Percentiles rank a stretch among this genome's conserved stretches.
These are phyloP conservation scores for Chaetomiaceae sp. DNA, from an alignment of 2,329 filamentous ascomycete genomes.

Conservation along the genomic window DNA sequence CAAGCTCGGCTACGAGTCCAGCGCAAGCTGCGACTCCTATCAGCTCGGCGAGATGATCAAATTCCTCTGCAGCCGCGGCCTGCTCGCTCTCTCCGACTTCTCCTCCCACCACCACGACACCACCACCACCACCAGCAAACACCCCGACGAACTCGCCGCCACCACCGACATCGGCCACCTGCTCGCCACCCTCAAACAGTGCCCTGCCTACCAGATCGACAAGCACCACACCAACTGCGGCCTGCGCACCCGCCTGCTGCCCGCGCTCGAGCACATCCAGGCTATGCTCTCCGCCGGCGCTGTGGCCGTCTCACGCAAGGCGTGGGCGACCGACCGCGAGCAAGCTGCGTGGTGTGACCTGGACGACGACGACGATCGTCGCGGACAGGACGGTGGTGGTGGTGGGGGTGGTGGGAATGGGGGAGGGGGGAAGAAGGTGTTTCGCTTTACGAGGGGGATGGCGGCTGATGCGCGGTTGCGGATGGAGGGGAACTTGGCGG, in stretches of 20 bases:
- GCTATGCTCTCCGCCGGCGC: constrained; percentile 45
- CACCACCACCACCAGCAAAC: not conserved
- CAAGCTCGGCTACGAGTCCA: constrained; percentile 67
- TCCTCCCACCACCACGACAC: constrained; percentile 33
- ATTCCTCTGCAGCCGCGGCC: constrained; percentile 58
- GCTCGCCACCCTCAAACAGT: constrained; percentile 56
- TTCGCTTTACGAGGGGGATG: constrained; percentile 46
- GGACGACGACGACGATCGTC: constrained; percentile 1
- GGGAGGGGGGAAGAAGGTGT: constrained; percentile 24
- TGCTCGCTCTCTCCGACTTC: constrained; percentile 55
- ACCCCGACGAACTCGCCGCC: constrained; percentile 32
- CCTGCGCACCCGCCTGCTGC: constrained; percentile 57
- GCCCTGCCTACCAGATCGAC: constrained; percentile 68
- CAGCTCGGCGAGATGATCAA: constrained; percentile 73
- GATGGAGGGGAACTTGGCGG: constrained; percentile 43
- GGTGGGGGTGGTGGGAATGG: not conserved
- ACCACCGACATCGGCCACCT: constrained; percentile 56
- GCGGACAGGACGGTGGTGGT: constrained; percentile 10
- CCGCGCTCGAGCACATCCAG: constrained; percentile 59
- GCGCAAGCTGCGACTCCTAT: constrained; percentile 66
- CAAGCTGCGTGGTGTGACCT: constrained; percentile 22
- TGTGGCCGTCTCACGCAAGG: constrained; percentile 37
- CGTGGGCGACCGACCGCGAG: constrained; percentile 41
- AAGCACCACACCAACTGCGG: constrained; percentile 69
- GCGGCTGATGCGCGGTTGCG: constrained; percentile 45